Percentiles rank a stretch among this genome's conserved stretches.
These are phyloP conservation scores for Arabidopsis arenosa DNA, from an alignment of 345 rosid genomes.

Conservation along the genomic window DNA sequence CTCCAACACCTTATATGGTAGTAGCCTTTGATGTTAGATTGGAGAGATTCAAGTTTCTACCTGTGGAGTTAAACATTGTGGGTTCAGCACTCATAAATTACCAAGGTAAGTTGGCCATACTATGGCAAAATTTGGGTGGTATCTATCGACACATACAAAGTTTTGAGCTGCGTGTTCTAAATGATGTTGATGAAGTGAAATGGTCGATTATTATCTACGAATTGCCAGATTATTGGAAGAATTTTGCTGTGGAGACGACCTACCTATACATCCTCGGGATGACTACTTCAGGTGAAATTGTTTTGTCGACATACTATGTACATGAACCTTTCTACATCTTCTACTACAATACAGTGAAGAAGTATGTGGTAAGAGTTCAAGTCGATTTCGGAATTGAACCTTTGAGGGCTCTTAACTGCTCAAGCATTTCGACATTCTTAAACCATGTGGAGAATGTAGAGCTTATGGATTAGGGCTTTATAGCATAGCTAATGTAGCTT, in stretches of 20 bases:
- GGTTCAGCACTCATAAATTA: not conserved
- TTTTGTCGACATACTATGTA: not conserved
- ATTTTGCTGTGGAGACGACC: not conserved
- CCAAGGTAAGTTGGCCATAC: not conserved
- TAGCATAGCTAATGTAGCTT: not conserved
- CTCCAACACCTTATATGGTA: not conserved
- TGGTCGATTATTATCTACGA: not conserved
- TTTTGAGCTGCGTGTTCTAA: not conserved
- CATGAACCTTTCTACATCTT: not conserved
- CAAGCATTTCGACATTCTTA: not conserved
- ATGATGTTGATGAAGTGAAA: not conserved
- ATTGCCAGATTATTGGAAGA: not conserved
- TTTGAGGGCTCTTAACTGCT: not conserved
- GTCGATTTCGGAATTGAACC: not conserved
- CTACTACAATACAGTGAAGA: constrained; percentile 40
- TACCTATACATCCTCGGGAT: not conserved
- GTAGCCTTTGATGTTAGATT: not conserved
- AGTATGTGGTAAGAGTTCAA: constrained; percentile 48
- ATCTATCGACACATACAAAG: no score
- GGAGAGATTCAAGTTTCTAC: not conserved
- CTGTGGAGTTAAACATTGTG: not conserved
- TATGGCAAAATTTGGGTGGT: no score
- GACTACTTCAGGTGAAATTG: not conserved
- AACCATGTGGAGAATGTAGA: not conserved
- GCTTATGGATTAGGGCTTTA: not conserved